Evolutionary conservation across 345 rosid genomes (phyloP).

Genomic region (Salix koriyanagi): DNA sequence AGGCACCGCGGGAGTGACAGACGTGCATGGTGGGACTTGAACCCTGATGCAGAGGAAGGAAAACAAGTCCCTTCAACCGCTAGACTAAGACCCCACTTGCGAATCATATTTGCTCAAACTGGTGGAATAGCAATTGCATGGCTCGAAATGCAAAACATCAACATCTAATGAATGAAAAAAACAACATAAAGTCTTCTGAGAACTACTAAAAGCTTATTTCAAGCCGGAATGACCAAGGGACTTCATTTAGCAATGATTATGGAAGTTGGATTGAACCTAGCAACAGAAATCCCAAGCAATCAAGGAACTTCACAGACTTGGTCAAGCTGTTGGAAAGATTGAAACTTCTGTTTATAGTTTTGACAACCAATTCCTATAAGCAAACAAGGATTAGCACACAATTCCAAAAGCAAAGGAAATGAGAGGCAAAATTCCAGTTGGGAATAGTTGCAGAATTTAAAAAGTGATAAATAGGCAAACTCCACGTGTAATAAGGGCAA

Average conservation of each 20-base stretch:
- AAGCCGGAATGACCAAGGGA: not conserved
- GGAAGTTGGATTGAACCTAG: not conserved
- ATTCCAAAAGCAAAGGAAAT: too few relatives aligned
- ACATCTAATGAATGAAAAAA: not conserved
- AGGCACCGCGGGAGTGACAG: too few relatives aligned
- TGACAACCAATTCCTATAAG: too few relatives aligned
- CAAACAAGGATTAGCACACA: too few relatives aligned
- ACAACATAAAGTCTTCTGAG: not conserved
- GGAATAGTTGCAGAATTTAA: too few relatives aligned
- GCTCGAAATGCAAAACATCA: not conserved
- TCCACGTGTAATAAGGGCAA: too few relatives aligned
- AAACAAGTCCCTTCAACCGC: too few relatives aligned
- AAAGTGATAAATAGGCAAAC: too few relatives aligned
- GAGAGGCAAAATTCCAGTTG: too few relatives aligned
- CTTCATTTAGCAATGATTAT: not conserved
- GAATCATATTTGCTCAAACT: not conserved
- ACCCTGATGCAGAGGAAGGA: too few relatives aligned
- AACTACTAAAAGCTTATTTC: not conserved
- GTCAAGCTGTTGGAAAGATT: conserved; percentile 31
- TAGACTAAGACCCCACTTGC: too few relatives aligned
- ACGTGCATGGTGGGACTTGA: too few relatives aligned
- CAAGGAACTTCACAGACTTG: conserved; percentile 44
- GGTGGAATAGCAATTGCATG: not conserved
- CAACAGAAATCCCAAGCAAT: not conserved
- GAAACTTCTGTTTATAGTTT: not conserved